These are phyloP conservation scores for Fusarium sp. DNA, from an alignment of 2,329 filamentous ascomycete genomes.

Conservation along the genomic window DNA sequence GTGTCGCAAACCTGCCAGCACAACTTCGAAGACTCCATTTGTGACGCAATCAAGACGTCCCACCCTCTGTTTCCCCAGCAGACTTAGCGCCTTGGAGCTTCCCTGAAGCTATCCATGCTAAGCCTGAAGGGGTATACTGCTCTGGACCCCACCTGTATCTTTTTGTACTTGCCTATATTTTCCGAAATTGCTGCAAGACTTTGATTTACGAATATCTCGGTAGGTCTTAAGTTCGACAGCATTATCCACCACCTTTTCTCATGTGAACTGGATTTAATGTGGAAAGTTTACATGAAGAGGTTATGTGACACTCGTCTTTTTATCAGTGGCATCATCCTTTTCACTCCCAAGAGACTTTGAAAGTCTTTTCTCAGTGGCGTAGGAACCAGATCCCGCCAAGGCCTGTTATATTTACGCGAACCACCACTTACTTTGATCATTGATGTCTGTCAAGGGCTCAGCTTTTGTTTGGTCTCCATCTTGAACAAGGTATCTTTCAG, in stretches of 20 bases:
- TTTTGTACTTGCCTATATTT: constrained; percentile 9
- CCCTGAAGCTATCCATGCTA: constrained; percentile 29
- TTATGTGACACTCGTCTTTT: not conserved
- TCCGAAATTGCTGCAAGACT: constrained; percentile 8
- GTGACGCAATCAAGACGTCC: constrained; percentile 35
- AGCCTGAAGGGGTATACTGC: constrained; percentile 10
- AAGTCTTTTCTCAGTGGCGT: constrained; percentile 3
- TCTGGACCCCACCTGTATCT: constrained; percentile 1
- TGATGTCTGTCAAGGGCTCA: not conserved
- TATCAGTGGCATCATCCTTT: not conserved
- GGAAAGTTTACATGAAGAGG: not conserved
- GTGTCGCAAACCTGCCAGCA: constrained; percentile 15
- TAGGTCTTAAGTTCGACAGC: not conserved
- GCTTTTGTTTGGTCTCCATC: not conserved
- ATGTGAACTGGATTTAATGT: not conserved
- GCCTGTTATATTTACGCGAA: not conserved
- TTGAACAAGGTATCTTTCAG: not conserved
- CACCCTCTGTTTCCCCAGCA: constrained; percentile 20
- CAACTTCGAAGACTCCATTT: constrained; percentile 28
- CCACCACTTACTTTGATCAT: not conserved
- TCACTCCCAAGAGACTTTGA: not conserved
- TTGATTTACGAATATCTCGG: not conserved
- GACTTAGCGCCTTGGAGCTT: constrained; percentile 30
- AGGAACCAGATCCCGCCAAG: not conserved
- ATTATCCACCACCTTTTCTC: not conserved